Percentiles rank a stretch among this genome's conserved stretches.
These are phyloP conservation scores for Pythium periplocum DNA, from an alignment of 352 stramenopile species.

Conservation along the genomic window DNA sequence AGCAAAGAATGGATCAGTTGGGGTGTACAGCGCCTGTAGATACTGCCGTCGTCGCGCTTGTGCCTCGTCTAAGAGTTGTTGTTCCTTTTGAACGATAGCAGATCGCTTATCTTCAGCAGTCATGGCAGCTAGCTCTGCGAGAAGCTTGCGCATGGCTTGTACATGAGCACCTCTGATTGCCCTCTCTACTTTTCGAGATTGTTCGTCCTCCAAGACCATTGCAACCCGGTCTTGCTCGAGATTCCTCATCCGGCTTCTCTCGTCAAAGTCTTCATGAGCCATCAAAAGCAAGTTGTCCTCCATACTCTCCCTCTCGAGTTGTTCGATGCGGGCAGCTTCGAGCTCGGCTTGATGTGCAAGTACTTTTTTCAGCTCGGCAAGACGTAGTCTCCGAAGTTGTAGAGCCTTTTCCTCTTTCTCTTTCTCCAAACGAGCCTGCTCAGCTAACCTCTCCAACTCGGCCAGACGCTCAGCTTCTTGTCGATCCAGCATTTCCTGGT, in stretches of 20 bases:
- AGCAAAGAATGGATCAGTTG: constrained; percentile 51
- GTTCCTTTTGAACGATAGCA: constrained; percentile 19
- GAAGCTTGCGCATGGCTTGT: constrained; percentile 27
- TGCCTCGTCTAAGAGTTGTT: constrained; percentile 21
- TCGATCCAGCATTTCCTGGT: constrained; percentile 51
- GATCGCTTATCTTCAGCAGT: constrained; percentile 43
- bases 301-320: constrained; percentile 25
- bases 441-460: constrained; percentile 44
- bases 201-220: constrained; percentile 46
- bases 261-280: constrained; percentile 32
- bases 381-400: constrained; percentile 39
- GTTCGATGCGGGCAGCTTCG: constrained; percentile 27
- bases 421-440: constrained; percentile 48
- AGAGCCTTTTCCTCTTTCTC: constrained; percentile 56
- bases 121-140: constrained; percentile 46
- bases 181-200: constrained; percentile 19
- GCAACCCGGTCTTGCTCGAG: constrained; percentile 26
- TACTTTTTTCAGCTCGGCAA: constrained; percentile 54
- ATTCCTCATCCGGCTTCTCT: constrained; percentile 20
- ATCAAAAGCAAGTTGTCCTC: constrained; percentile 18
- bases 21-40: constrained; percentile 48
- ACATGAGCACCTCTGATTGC: constrained; percentile 19
- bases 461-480: constrained; percentile 53
- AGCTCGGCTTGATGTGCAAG: constrained; percentile 49
- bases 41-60: constrained; percentile 21